Evolutionary conservation across 345 rosid genomes (phyloP).

Genomic region (Populus tremula): DNA sequence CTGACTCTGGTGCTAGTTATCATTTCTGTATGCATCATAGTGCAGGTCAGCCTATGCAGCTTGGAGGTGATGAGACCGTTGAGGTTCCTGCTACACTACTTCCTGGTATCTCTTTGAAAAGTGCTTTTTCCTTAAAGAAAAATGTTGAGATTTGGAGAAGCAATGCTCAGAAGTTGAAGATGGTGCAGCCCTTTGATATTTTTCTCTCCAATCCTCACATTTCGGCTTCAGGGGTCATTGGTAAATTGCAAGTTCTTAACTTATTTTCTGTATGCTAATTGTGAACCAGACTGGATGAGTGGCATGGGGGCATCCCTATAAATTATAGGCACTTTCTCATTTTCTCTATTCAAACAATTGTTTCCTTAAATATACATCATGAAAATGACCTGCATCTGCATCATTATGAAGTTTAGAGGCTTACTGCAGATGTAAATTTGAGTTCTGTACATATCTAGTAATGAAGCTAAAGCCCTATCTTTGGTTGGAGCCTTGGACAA

Average conservation of each 20-base stretch:
- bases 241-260: constrained; percentile 32
- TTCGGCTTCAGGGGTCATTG: constrained; percentile 70
- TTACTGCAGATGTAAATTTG: background rate
- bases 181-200: constrained; percentile 67
- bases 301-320: background rate
- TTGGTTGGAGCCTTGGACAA: background rate
- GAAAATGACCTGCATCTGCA: background rate
- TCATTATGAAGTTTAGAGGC: background rate
- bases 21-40: constrained; percentile 67
- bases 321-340: background rate
- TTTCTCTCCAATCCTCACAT: constrained; percentile 77
- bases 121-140: constrained; percentile 60
- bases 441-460: background rate
- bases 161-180: constrained; percentile 53
- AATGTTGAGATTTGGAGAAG: constrained; percentile 78
- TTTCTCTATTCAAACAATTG: background rate
- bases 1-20: constrained; percentile 60
- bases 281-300: background rate
- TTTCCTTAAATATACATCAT: background rate
- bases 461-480: background rate
- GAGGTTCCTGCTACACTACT: constrained; percentile 56
- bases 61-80: constrained; percentile 31
- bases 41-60: constrained; percentile 44
- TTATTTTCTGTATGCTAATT: background rate
- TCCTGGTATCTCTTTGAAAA: constrained; percentile 62